Percentiles rank a stretch among this genome's conserved stretches.
These are phyloP conservation scores for Oenanthe javanica DNA, from an alignment of 140 eudicot genomes.

Conservation along the genomic window DNA sequence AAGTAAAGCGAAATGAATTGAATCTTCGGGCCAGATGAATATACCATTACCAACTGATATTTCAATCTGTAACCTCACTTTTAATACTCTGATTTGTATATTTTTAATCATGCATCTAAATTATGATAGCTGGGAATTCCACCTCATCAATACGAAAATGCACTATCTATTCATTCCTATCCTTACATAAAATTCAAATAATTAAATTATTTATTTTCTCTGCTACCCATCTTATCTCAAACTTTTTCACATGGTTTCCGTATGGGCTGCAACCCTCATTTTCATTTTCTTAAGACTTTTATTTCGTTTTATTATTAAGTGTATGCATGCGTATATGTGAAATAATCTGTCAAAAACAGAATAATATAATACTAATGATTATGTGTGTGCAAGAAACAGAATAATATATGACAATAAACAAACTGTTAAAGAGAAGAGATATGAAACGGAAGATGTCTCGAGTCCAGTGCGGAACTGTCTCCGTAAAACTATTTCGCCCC, in stretches of 20 bases:
- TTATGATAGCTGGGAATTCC: background rate
- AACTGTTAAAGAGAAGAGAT: no score
- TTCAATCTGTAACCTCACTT: no score
- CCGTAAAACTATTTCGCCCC: no score
- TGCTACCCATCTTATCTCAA: conserved; percentile 2
- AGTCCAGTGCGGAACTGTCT: no score
- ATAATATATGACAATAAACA: no score
- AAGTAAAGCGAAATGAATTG: background rate
- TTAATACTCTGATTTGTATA: background rate
- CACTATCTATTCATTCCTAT: background rate
- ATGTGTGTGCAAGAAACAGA: no score
- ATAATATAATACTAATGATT: no score
- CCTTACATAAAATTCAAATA: background rate
- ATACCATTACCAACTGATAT: background rate
- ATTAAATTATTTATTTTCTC: background rate
- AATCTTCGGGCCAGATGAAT: background rate
- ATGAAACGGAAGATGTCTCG: no score
- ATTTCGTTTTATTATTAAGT: no score
- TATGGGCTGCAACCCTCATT: background rate
- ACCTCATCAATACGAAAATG: background rate
- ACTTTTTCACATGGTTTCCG: conserved; percentile 2
- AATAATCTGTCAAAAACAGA: no score
- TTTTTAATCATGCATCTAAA: background rate
- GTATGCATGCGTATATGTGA: no score
- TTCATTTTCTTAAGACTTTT: background rate